Percentiles rank a stretch among this genome's conserved stretches.
phyloP scores from a whole-genome alignment of 495 filamentous ascomycete genomes.

The Aspergillus affinis region DNA sequence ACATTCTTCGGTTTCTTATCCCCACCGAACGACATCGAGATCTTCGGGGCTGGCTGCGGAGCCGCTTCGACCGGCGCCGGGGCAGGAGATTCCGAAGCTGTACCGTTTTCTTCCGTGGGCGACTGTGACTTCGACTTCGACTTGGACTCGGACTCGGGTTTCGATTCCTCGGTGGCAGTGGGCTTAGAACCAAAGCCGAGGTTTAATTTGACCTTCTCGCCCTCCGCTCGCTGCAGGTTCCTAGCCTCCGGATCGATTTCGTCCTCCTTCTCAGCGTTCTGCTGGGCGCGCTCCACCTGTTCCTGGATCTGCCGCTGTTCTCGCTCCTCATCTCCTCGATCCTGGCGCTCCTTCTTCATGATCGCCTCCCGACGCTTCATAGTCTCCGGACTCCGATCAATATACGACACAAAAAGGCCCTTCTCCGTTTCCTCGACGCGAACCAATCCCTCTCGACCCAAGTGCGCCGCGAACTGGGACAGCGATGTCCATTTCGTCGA shows the following conservation, averaged over 20 bases:
- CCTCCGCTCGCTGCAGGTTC: slow-evolving; percentile 65
- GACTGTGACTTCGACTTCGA: slow-evolving; percentile 13
- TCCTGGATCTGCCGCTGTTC: slow-evolving; percentile 76
- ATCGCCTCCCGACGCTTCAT: slow-evolving; percentile 76
- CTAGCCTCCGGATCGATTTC: slow-evolving; percentile 41
- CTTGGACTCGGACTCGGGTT: slow-evolving; percentile 24
- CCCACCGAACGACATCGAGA: slow-evolving; percentile 58
- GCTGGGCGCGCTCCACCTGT: slow-evolving; percentile 75
- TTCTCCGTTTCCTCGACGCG: slow-evolving; percentile 88
- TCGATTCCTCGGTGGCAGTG: slow-evolving; percentile 23
- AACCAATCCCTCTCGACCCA: slow-evolving; percentile 82
- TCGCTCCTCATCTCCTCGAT: slow-evolving; percentile 85
- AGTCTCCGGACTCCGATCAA: slow-evolving; percentile 85
- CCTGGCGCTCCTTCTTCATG: slow-evolving; percentile 76
- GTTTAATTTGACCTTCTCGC: slow-evolving; percentile 79
- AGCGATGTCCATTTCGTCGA: slow-evolving; percentile 81
- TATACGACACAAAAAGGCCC: slow-evolving; percentile 79
- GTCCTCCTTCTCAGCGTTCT: slow-evolving; percentile 43
- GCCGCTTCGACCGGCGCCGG: slow-evolving; percentile 22
- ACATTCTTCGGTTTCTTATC: slow-evolving; percentile 73
- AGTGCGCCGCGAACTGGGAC: slow-evolving; percentile 82
- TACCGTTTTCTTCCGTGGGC: slow-evolving; percentile 17
- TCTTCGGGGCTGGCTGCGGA: slow-evolving; percentile 36
- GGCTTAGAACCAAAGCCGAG: slow-evolving; percentile 56
- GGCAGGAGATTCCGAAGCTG: slow-evolving; percentile 17